A percentile compares a stretch with the other conserved stretches of the same genome.
Conservation (phyloP, 73 alveolate species). For the Breviolum minutum region DNA sequence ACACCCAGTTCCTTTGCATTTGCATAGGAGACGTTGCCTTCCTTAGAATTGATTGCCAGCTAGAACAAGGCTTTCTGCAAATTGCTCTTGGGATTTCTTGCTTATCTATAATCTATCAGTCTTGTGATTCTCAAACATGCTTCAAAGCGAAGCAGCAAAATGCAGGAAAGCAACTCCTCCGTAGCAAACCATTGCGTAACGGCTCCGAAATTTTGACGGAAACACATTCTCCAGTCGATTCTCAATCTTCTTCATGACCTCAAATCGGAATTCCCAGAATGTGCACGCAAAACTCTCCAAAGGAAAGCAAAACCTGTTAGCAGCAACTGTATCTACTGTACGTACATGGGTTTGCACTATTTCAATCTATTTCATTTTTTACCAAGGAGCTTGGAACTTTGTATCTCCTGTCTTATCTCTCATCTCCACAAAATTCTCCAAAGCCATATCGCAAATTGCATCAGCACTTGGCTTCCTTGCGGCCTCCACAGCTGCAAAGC, state of each 20-base stretch:
- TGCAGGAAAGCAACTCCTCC: constrained; percentile 31
- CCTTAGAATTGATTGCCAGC: not conserved
- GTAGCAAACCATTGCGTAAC: constrained; percentile 91
- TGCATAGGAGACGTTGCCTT: constrained; percentile 86
- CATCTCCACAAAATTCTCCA: constrained; percentile 81
- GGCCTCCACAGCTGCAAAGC: constrained; percentile 92
- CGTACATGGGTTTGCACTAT: not conserved
- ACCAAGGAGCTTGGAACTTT: constrained; percentile 62
- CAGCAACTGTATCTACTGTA: not conserved
- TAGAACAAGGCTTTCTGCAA: no score
- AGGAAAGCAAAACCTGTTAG: not conserved
- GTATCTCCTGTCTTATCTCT: constrained; percentile 82
- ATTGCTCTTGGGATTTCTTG: no score
- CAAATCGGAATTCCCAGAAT: not conserved
- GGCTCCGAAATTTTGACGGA: constrained; percentile 78
- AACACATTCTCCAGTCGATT: constrained; percentile 60
- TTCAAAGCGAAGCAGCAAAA: not conserved
- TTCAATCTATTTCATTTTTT: not conserved
- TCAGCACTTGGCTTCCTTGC: constrained; percentile 88
- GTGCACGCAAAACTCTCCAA: not conserved
- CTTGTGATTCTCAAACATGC: not conserved
- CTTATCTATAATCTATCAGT: no score
- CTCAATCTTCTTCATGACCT: constrained; percentile 88
- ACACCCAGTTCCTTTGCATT: constrained; percentile 73
- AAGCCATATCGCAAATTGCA: constrained; percentile 91